Conservation (phyloP, 1,139 yeast species). For the Trichomonascaceae sp. region DNA sequence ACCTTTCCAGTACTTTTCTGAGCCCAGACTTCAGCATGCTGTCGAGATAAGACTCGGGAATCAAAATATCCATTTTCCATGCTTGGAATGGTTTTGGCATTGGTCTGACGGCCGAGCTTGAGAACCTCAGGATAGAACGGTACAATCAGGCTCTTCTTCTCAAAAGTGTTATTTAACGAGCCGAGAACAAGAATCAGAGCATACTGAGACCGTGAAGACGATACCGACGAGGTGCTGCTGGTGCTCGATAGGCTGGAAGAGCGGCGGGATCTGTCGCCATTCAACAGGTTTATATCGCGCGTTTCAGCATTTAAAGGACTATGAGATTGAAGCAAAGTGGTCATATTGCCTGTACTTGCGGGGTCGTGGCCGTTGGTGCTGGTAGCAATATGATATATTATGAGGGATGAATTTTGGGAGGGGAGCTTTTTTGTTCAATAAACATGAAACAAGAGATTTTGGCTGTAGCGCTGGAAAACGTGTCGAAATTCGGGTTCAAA, state of each 20-base stretch:
- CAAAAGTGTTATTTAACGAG: constrained; percentile 78
- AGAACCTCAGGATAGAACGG: constrained; percentile 80
- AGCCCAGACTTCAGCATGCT: constrained; percentile 86
- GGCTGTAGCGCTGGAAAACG: constrained; percentile 43
- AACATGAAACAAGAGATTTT: constrained; percentile 33
- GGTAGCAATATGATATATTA: background rate
- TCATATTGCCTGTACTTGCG: background rate
- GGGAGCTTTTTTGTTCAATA: background rate
- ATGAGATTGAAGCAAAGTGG: background rate
- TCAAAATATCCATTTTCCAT: constrained; percentile 90
- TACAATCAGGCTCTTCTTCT: constrained; percentile 67
- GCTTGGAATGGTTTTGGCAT: constrained; percentile 65
- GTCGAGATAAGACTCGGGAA: constrained; percentile 84
- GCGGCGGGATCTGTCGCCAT: background rate
- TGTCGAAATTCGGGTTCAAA: constrained; percentile 69
- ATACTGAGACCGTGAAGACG: constrained; percentile 29
- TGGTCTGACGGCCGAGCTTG: constrained; percentile 82
- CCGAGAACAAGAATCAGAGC: constrained; percentile 55
- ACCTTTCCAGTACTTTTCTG: constrained; percentile 62
- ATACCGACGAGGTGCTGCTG: background rate
- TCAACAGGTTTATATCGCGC: background rate
- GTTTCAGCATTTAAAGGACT: background rate
- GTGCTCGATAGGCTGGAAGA: background rate
- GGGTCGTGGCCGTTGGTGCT: background rate
- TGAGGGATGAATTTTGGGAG: background rate